Conservation (phyloP, 2,329 filamentous ascomycete genomes). For the Hirsutella minnesotensis region DNA sequence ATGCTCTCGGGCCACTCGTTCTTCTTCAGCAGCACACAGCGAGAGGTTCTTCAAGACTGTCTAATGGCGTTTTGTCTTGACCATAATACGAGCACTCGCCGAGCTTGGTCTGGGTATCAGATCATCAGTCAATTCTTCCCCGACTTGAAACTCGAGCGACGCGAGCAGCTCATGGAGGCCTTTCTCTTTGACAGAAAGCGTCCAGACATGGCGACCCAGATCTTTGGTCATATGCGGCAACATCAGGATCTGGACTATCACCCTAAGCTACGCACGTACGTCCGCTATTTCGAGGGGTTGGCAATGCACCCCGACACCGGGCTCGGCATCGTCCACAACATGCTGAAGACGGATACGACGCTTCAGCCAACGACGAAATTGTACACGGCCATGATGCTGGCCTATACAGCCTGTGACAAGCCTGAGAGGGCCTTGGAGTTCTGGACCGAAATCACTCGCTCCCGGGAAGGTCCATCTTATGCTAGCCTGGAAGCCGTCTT, state of each 20-base stretch:
- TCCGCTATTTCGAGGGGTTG: conserved; percentile 65
- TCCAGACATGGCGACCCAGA: conserved; percentile 72
- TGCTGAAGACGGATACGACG: conserved; percentile 83
- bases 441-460: conserved; percentile 75
- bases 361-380: conserved; percentile 66
- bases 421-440: conserved; percentile 59
- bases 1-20: conserved; percentile 65
- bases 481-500: conserved; percentile 72
- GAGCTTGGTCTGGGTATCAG: conserved; percentile 55
- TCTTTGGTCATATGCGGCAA: conserved; percentile 91
- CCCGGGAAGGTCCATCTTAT: conserved; percentile 76
- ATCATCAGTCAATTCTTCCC: conserved; percentile 53
- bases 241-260: conserved; percentile 50
- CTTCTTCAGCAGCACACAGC: conserved; percentile 58
- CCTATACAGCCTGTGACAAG: conserved; percentile 60
- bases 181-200: conserved; percentile 64
- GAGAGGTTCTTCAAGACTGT: conserved; percentile 50
- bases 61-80: conserved; percentile 61
- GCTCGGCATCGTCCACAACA: conserved; percentile 72
- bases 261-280: conserved; percentile 65
- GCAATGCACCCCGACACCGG: conserved; percentile 41
- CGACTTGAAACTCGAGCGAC: conserved; percentile 51
- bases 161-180: conserved; percentile 63
- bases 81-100: conserved; percentile 44
- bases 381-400: conserved; percentile 78